Evolutionary conservation across 345 rosid genomes (phyloP).

Genomic region (Euphorbia lathyris): DNA sequence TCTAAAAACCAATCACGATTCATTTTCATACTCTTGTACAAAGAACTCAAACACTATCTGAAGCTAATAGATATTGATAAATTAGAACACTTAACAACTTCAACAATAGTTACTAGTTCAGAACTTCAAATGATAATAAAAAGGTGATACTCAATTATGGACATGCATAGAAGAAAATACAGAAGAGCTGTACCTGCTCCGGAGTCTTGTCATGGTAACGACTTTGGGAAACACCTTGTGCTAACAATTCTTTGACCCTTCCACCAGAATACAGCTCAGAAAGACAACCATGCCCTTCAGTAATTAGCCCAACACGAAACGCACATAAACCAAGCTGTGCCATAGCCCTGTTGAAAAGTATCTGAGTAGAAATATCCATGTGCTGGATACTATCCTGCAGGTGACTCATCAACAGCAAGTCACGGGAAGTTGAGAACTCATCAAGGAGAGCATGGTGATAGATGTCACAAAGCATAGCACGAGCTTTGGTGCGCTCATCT

Average conservation of each 20-base stretch:
- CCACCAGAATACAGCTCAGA: constrained; percentile 89
- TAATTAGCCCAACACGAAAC: constrained; percentile 68
- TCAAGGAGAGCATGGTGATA: constrained; percentile 84
- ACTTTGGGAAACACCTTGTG: constrained; percentile 93
- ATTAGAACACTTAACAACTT: background rate
- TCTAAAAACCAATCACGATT: background rate
- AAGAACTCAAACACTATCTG: background rate
- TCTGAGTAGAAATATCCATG: constrained; percentile 90
- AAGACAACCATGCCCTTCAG: constrained; percentile 86
- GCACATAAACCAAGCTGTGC: constrained; percentile 97
- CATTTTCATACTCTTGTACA: background rate
- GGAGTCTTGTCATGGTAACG: constrained; percentile 97
- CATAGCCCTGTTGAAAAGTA: constrained; percentile 92
- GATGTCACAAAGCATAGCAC: constrained; percentile 96
- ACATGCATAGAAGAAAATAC: background rate
- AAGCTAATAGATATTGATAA: background rate
- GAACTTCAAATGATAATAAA: background rate
- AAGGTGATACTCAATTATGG: background rate
- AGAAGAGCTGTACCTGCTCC: constrained; percentile 57
- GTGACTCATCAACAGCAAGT: constrained; percentile 90
- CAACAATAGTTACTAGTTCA: background rate
- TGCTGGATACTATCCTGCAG: constrained; percentile 83
- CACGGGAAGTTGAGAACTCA: constrained; percentile 72
- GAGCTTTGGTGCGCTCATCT: constrained; percentile 96
- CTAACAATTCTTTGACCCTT: constrained; percentile 90